Base-by-base conservation (phyloP, 257 asterid genomes). In the Eustoma russellianum region DNA sequence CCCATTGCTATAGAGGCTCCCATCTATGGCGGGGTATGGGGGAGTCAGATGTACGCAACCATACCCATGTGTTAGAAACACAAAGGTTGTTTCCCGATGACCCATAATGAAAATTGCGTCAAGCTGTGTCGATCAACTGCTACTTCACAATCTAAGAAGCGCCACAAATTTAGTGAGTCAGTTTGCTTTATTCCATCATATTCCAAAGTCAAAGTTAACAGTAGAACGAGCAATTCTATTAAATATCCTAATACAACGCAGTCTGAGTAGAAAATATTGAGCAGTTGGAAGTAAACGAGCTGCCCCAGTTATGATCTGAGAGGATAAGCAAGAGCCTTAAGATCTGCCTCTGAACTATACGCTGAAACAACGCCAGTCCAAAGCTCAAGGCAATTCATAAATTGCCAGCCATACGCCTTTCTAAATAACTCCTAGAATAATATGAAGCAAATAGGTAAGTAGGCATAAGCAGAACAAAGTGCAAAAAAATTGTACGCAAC, bases 341-440 rank as follows among this genome's bases (percentile, higher is more conserved):
- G 72, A 66, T 85, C 93, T 47, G 82, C 69, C 72, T 82, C 94
- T 41, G 89, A 76, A 75, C 83, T 75, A 70, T 68, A 63, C 17
- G 95, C 80, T 71, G 88, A 87, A 35, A 91, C 70, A 67, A 86
- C 94, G 62, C 88, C 88, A 52, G 97, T 82, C 98, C 98, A 92
- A 46, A 92, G 88, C 86, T 92, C 98, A 71, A 92, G 79, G 70
- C 94, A 85, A 47, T 82, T 81, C 50, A 87, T 83, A 76, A 66
- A 88, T 78, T 92, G 87, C 97, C 98, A 92, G 70, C 87, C 89
- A 66, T 80, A 92, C 66, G 87, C 98, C 81, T 85, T 92, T 53
- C 89, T 70, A 65, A 77, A 85, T 58, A 83, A 94, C 97, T 92
- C 80, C 41, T 56, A 28, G 24, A 53, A 53, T 34, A 40, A 45